Base-by-base conservation (phyloP, 1,284 basidiomycete genomes). In the Acaromyces ingoldii region DNA sequence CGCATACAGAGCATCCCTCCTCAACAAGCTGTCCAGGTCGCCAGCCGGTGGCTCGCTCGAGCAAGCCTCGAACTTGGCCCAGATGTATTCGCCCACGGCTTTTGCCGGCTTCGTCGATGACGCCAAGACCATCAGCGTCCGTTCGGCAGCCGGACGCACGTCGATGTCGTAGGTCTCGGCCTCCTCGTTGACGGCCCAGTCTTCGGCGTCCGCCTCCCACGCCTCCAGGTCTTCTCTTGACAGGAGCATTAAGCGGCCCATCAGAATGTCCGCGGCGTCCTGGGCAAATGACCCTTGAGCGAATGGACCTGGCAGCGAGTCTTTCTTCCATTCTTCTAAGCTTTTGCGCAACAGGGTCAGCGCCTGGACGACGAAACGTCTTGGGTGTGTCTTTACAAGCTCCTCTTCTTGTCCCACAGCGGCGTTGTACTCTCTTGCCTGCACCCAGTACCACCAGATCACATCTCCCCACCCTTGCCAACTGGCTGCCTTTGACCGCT, bases 401-500 rank as follows among this genome's bases (percentile, higher is more conserved):
- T 45, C 49, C 30, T 51, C 33, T n/a, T n/a, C n/a, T n/a, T n/a
- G n/a, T n/a, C n/a, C n/a, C n/a, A n/a, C n/a, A n/a, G n/a, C n/a
- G 29, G 28, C 28, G 19, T 42, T 46, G 29, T 31, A 6, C 26
- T 53, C 29, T 9, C 45, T 40, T 28, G 64, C 50, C 19, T 47
- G 38, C 1, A 51, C 39, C 72, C 72, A 75, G 51, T 74, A 75
- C 72, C 72, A 75, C 6, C 52, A 52, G 2, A 64, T 58, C 4
- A 75, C 64, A 6, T 75, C 72, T 6, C 60, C 41, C 72, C 72
- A 75, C 24, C 66, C 71, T 1, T 62, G 38, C 72, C 72, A 75
- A 38, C 52, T 48, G 0, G 68, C 60, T 22, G 68, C 71, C 26
- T 70, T 67, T 47, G 65, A 66, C 47, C 67, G 63, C 46, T 68